Evolutionary conservation across 2,329 filamentous ascomycete species (phyloP).

Genomic region (Nemania sp.): DNA sequence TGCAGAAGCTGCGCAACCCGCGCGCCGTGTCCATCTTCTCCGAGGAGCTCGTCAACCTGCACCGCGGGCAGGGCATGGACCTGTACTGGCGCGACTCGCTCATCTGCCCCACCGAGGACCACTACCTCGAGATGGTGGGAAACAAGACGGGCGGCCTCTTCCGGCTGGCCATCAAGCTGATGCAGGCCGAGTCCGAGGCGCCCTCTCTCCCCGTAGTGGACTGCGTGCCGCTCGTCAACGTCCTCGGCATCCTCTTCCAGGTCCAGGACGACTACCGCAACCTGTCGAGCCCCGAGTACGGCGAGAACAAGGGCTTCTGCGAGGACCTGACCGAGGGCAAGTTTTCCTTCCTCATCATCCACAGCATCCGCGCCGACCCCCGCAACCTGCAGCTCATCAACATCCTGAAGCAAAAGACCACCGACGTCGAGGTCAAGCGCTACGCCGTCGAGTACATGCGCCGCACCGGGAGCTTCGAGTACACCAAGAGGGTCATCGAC

Average conservation of each 20-base stretch:
- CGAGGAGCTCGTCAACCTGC: slow-evolving; percentile 82
- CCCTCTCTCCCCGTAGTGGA: slow-evolving; percentile 49
- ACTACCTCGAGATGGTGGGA: slow-evolving; percentile 92
- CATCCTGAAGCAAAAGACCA: slow-evolving; percentile 88
- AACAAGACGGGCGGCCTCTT: slow-evolving; percentile 92
- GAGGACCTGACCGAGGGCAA: slow-evolving; percentile 97
- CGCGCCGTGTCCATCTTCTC: slow-evolving; percentile 72
- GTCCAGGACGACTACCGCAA: slow-evolving; percentile 96
- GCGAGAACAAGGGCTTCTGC: slow-evolving; percentile 87
- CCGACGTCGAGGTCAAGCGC: slow-evolving; percentile 83
- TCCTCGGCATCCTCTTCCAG: slow-evolving; percentile 85
- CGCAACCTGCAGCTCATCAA: slow-evolving; percentile 81
- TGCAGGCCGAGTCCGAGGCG: slow-evolving; percentile 71
- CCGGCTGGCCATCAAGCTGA: slow-evolving; percentile 81
- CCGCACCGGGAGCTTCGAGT: slow-evolving; percentile 84
- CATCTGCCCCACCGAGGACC: slow-evolving; percentile 81
- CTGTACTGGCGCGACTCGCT: slow-evolving; percentile 87
- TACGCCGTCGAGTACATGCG: slow-evolving; percentile 95
- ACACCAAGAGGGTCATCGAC: slow-evolving; percentile 71
- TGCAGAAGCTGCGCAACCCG: slow-evolving; percentile 71
- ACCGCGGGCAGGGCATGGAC: slow-evolving; percentile 89
- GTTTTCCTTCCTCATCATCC: slow-evolving; percentile 94
- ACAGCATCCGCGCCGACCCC: slow-evolving; percentile 81
- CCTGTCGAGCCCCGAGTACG: slow-evolving; percentile 74
- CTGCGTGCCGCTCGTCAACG: slow-evolving; percentile 82